Percentiles rank a stretch among this genome's conserved stretches.
Evolutionary conservation across 441 rosid species (phyloP).

Genomic region (Populus hybrid): DNA sequence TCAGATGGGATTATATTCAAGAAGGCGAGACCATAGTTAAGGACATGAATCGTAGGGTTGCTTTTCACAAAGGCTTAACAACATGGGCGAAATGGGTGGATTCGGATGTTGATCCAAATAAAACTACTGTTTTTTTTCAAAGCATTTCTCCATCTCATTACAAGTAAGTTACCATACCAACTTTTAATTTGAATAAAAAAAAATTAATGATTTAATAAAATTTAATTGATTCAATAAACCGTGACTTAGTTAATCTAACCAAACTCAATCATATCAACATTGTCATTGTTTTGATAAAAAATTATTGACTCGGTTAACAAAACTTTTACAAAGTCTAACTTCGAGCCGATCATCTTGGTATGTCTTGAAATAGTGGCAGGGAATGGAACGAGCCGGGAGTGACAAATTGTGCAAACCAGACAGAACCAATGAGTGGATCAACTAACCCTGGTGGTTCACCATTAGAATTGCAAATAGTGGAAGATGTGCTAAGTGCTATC

Average conservation of each 20-base stretch:
- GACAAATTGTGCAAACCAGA: slow-evolving; percentile 58
- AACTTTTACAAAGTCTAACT: too few species aligned
- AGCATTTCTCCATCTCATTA: slow-evolving; percentile 93
- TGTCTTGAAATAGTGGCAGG: slow-evolving; percentile 40
- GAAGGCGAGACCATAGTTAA: slow-evolving; percentile 35
- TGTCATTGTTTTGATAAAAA: too few species aligned
- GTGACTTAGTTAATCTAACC: too few species aligned
- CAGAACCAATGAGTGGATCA: slow-evolving; percentile 51
- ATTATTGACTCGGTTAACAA: too few species aligned
- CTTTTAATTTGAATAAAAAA: too few species aligned
- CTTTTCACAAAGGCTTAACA: slow-evolving; percentile 61
- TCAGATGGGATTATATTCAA: slow-evolving; percentile 73
- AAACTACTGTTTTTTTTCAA: slow-evolving; percentile 69
- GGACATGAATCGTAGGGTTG: slow-evolving; percentile 83
- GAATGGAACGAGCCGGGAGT: slow-evolving; percentile 66
- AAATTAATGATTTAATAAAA: accelerated
- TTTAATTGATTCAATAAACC: too few species aligned
- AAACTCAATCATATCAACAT: too few species aligned
- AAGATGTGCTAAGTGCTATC: slow-evolving; percentile 45
- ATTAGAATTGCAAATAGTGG: slow-evolving; percentile 46
- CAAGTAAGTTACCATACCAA: slow-evolving; percentile 41
- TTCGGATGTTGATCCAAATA: slow-evolving; percentile 46
- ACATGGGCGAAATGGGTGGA: slow-evolving; percentile 93
- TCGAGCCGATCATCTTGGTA: background rate
- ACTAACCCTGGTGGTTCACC: slow-evolving; percentile 62